These are phyloP conservation scores for Serendipita sp. DNA, from an alignment of 768 basidiomycete species.

Conservation along the genomic window DNA sequence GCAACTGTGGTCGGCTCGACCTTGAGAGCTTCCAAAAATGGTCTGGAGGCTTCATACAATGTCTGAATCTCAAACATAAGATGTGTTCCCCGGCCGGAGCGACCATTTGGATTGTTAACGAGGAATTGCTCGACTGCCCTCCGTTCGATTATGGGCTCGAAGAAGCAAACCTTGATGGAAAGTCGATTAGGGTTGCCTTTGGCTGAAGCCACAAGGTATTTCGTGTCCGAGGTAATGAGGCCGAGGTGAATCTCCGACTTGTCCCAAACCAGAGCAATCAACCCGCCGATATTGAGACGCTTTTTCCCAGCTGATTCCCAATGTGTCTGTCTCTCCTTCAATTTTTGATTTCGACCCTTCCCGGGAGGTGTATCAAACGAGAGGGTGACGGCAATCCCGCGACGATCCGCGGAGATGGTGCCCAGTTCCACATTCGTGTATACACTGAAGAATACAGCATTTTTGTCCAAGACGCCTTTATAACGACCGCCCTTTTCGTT, in stretches of 20 bases:
- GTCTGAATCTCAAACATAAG: slow-evolving; percentile 44
- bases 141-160: slow-evolving; percentile 40
- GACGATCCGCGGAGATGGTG: slow-evolving; percentile 14
- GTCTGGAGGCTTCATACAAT: slow-evolving; percentile 49
- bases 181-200: slow-evolving; percentile 19
- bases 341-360: slow-evolving; percentile 27
- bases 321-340: slow-evolving; percentile 28
- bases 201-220: background rate
- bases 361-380: slow-evolving; percentile 40
- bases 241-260: slow-evolving; percentile 7
- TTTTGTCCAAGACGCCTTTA: slow-evolving; percentile 7
- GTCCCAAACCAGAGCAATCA: slow-evolving; percentile 45
- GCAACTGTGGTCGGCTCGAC: slow-evolving; percentile 39
- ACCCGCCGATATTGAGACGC: slow-evolving; percentile 40
- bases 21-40: slow-evolving; percentile 43
- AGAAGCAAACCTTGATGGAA: slow-evolving; percentile 39
- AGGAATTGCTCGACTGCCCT: too few relatives aligned
- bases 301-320: slow-evolving; percentile 48
- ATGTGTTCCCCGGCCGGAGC: too few relatives aligned
- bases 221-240: background rate
- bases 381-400: slow-evolving; percentile 34
- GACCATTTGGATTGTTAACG: slow-evolving; percentile 7
- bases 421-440: slow-evolving; percentile 11
- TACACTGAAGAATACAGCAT: slow-evolving; percentile 13
- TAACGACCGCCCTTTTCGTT: too few relatives aligned